Evolutionary conservation across 1,284 basidiomycete species (phyloP).

Genomic region (Kalmanozyma brasiliensis): DNA sequence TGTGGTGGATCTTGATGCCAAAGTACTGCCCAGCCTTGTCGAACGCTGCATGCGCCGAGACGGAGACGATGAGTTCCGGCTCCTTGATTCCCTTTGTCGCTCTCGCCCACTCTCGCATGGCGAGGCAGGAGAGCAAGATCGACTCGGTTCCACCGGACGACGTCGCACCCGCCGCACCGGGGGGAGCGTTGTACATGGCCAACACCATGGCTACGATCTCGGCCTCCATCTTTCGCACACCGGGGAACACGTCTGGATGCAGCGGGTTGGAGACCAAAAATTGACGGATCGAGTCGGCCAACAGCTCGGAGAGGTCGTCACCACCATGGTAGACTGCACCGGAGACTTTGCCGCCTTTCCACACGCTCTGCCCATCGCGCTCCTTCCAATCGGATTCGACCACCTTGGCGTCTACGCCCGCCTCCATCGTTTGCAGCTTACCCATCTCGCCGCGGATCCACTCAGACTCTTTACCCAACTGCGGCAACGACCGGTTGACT

Average conservation of each 20-base stretch:
- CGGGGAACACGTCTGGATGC: conserved; percentile 95
- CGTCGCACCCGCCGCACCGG: conserved; percentile 82
- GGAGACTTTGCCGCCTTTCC: conserved; percentile 64
- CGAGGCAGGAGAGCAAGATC: conserved; percentile 92
- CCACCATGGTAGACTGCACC: conserved; percentile 69
- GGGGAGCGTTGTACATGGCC: conserved; percentile 79
- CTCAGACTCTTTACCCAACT: conserved; percentile 52
- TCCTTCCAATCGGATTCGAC: conserved; percentile 38
- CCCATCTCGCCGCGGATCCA: conserved; percentile 59
- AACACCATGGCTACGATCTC: conserved; percentile 96
- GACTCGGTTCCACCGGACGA: conserved; percentile 96
- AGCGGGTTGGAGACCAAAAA: conserved; percentile 79
- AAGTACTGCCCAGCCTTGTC: conserved; percentile 92
- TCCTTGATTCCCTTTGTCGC: conserved; percentile 85
- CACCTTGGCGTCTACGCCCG: conserved; percentile 33
- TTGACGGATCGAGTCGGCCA: conserved; percentile 55
- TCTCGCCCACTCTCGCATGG: conserved; percentile 90
- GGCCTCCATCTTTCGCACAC: conserved; percentile 95
- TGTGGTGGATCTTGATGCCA: conserved; percentile 87
- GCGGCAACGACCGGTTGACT: conserved; percentile 48
- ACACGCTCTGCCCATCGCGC: conserved; percentile 57
- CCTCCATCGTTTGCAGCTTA: conserved; percentile 58
- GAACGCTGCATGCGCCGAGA: conserved; percentile 92
- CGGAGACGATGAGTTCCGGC: conserved; percentile 91
- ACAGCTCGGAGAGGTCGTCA: conserved; percentile 56